Percentiles rank a stretch among this genome's conserved stretches.
Conservation (phyloP, 768 basidiomycete genomes). For the Neoboletus magnificus region DNA sequence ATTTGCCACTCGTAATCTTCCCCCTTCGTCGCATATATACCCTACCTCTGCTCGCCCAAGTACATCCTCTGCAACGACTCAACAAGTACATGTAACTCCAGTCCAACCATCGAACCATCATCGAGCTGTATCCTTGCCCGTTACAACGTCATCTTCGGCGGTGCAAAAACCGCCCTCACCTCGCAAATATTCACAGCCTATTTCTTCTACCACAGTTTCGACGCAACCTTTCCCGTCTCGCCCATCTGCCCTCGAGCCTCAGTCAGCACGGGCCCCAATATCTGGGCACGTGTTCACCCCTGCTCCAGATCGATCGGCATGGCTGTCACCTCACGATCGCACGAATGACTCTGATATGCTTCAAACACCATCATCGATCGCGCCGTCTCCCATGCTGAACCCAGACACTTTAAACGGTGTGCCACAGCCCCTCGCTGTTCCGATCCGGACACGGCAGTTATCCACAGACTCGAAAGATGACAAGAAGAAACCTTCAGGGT, state of each 20-base stretch:
- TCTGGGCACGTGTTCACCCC: constrained; percentile 32
- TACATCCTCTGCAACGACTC: constrained; percentile 16
- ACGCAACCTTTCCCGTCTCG: constrained; percentile 31
- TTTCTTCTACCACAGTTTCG: constrained; percentile 21
- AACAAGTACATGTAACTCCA: constrained; percentile 22
- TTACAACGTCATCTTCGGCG: constrained; percentile 13
- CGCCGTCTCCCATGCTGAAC: constrained; percentile 45
- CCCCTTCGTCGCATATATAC: constrained; percentile 22
- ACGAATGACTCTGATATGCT: constrained; percentile 50
- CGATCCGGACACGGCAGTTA: constrained; percentile 21
- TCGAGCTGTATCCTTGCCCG: constrained; percentile 38
- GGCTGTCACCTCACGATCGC: constrained; percentile 28
- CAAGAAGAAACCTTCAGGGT: constrained; percentile 29
- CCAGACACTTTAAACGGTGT: constrained; percentile 21
- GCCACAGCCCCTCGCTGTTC: constrained; percentile 10
- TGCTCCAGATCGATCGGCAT: constrained; percentile 26
- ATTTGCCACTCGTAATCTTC: constrained; percentile 16
- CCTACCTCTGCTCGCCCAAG: constrained; percentile 21
- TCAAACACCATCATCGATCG: constrained; percentile 64
- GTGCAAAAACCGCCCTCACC: constrained; percentile 27
- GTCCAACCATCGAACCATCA: constrained; percentile 29
- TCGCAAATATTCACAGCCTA: constrained; percentile 29
- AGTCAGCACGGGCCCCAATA: constrained; percentile 24
- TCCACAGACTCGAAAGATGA: constrained; percentile 35
- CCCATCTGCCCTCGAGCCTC: constrained; percentile 16